Conservation (phyloP, 208 protist genomes). For the Leptomonas seymouri region DNA sequence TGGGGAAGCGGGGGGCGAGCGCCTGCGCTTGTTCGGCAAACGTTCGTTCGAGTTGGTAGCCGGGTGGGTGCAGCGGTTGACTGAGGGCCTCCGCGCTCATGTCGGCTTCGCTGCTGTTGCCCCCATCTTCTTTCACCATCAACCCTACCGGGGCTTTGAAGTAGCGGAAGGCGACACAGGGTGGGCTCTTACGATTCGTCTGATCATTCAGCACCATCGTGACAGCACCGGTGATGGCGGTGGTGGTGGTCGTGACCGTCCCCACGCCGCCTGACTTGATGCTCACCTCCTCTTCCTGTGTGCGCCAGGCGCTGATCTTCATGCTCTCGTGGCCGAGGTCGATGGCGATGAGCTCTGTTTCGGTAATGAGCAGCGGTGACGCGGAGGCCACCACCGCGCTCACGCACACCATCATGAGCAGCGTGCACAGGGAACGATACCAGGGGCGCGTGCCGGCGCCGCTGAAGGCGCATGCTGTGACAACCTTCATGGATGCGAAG, state of each 20-base stretch:
- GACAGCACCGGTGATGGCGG: constrained; percentile 25
- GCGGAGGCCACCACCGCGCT: background rate
- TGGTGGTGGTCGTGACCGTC: constrained; percentile 13
- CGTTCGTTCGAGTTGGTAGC: constrained; percentile 72
- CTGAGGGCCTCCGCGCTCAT: no score
- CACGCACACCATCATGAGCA: background rate
- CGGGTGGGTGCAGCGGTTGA: constrained; percentile 8
- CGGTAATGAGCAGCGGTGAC: constrained; percentile 20
- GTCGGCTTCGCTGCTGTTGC: background rate
- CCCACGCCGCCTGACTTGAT: constrained; percentile 6
- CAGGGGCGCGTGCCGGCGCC: background rate
- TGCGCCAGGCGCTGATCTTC: constrained; percentile 28
- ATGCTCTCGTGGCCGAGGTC: constrained; percentile 56
- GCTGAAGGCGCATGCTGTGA: background rate
- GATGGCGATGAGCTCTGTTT: constrained; percentile 60
- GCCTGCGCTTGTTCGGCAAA: constrained; percentile 86
- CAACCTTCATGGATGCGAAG: no score
- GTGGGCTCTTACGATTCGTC: constrained; percentile 89
- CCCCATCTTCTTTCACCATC: background rate
- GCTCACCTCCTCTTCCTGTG: constrained; percentile 16
- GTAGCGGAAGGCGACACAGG: constrained; percentile 88
- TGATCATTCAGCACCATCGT: constrained; percentile 94
- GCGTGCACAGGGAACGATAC: background rate
- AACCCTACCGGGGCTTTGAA: constrained; percentile 17
- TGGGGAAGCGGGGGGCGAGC: constrained; percentile 79